A percentile compares a stretch with the other conserved stretches of the same genome.
phyloP scores from a whole-genome alignment of 768 basidiomycete genomes.

The Leccinum fibrillosum region DNA sequence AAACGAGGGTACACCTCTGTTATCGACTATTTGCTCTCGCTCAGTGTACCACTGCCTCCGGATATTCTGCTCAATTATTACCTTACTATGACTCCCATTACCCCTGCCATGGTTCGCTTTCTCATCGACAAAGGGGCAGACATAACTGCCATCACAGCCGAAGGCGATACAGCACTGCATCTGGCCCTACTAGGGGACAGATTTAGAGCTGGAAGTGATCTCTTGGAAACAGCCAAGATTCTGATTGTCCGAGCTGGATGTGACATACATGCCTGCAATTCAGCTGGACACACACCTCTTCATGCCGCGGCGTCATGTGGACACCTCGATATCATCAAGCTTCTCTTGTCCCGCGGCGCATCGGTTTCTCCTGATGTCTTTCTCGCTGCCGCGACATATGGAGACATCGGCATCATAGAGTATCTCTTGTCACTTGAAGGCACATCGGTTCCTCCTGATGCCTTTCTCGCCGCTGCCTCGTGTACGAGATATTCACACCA shows the following conservation, averaged over 20 bases:
- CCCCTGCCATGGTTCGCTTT: background rate
- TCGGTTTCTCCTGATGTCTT: background rate
- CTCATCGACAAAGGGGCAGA: background rate
- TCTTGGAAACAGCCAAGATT: background rate
- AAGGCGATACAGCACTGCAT: background rate
- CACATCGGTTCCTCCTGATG: background rate
- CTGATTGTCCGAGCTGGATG: background rate
- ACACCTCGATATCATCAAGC: background rate
- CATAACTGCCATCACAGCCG: background rate
- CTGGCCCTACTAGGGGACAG: fast-evolving
- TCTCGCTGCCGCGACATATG: background rate
- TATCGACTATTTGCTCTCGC: background rate
- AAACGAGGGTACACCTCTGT: background rate
- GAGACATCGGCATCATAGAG: background rate
- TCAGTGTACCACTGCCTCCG: background rate
- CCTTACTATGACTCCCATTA: background rate
- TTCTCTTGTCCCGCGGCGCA: background rate
- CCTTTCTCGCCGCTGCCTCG: background rate
- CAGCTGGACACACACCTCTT: background rate
- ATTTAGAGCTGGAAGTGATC: background rate
- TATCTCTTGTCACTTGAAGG: background rate
- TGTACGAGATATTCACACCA: background rate
- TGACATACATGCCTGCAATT: background rate
- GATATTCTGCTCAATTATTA: background rate
- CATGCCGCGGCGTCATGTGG: background rate